Conservation (phyloP, 352 stramenopile genomes). For the Pythium pectinolyticum region DNA sequence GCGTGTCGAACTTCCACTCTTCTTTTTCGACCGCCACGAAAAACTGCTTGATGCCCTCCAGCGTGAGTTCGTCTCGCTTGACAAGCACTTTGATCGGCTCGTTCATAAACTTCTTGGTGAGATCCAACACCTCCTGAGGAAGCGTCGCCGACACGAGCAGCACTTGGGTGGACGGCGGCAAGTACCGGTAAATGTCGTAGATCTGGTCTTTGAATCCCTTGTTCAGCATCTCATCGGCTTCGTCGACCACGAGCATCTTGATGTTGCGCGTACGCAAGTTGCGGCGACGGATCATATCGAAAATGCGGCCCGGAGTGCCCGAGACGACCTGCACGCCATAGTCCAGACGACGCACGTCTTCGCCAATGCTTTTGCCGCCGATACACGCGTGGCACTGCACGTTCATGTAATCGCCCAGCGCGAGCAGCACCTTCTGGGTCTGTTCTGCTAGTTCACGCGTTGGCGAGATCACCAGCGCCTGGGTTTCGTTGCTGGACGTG, state of each 20-base stretch:
- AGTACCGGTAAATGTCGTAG: constrained; percentile 99
- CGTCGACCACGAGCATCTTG: constrained; percentile 98
- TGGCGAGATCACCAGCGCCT: constrained; percentile 98
- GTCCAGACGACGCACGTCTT: constrained; percentile 98
- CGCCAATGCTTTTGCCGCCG: constrained; percentile 96
- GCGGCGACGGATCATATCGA: constrained; percentile 99
- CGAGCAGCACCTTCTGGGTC: constrained; percentile 98
- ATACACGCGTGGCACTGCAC: constrained; percentile 98
- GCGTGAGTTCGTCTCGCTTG: constrained; percentile 98
- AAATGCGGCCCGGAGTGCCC: constrained; percentile 97
- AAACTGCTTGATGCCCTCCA: constrained; percentile 98
- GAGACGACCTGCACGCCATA: constrained; percentile 98
- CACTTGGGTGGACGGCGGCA: constrained; percentile 97
- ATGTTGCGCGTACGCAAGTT: constrained; percentile 94
- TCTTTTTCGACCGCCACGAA: constrained; percentile 98
- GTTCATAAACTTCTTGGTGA: constrained; percentile 98
- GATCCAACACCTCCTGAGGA: constrained; percentile 98
- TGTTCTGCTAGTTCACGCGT: constrained; percentile 99
- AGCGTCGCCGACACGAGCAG: constrained; percentile 99
- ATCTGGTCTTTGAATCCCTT: constrained; percentile 99
- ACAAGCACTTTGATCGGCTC: constrained; percentile 99
- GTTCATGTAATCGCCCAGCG: constrained; percentile 95
- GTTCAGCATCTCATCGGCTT: constrained; percentile 99
- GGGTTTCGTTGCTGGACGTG: constrained; percentile 93
- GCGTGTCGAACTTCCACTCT: constrained; percentile 99